Conservation (phyloP, 139 green algal genomes). For the Zygnema cylindricum region DNA sequence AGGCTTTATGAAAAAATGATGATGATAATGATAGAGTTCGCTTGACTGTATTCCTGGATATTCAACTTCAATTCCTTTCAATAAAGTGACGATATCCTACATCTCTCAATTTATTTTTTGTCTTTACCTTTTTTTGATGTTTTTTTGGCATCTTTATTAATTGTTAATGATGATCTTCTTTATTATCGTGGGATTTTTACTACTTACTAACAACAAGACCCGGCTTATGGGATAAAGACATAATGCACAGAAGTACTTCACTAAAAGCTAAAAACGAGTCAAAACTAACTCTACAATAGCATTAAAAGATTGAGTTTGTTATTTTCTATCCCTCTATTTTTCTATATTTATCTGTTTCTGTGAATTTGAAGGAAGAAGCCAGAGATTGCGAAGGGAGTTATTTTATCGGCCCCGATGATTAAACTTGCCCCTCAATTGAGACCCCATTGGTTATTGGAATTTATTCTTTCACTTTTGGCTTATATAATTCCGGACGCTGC, state of each 20-base stretch:
- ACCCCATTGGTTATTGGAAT: constrained; percentile 21
- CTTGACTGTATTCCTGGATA: too few species aligned
- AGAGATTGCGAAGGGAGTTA: constrained; percentile 12
- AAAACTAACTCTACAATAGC: background rate
- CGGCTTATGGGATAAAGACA: background rate
- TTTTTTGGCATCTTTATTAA: too few species aligned
- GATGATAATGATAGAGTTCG: background rate
- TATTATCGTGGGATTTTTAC: background rate
- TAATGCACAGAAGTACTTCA: background rate
- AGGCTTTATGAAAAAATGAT: background rate
- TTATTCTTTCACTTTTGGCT: too few species aligned
- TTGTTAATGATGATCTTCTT: too few species aligned
- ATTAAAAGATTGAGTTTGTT: too few species aligned
- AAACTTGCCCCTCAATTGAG: constrained; percentile 17
- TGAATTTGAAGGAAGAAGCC: background rate
- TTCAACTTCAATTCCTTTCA: too few species aligned
- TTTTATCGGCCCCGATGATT: constrained; percentile 42
- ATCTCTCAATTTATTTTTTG: too few species aligned
- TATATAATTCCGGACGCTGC: too few species aligned
- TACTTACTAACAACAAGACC: background rate
- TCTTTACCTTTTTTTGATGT: too few species aligned
- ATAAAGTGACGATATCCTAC: too few species aligned
- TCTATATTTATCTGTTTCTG: background rate
- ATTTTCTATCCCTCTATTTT: background rate
- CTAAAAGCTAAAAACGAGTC: background rate